Evolutionary conservation across 805 yeast species (phyloP).

Genomic region (Nakazawaea wickerhamii): DNA sequence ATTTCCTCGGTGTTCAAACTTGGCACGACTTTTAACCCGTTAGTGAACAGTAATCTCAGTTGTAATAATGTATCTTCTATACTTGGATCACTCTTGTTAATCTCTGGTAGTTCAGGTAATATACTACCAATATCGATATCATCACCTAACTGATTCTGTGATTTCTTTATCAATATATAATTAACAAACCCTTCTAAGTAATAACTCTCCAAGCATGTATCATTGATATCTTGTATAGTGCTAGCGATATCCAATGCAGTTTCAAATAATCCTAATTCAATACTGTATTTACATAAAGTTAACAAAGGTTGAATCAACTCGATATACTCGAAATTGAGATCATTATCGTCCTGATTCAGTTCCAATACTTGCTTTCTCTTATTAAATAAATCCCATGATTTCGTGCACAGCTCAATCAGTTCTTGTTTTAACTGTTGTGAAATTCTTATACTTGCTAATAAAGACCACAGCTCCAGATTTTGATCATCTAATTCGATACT

Average conservation of each 20-base stretch:
- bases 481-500: slow-evolving; percentile 53
- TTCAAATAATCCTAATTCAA: slow-evolving; percentile 73
- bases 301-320: slow-evolving; percentile 71
- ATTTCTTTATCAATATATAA: slow-evolving; percentile 38
- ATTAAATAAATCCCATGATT: slow-evolving; percentile 70
- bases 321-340: slow-evolving; percentile 46
- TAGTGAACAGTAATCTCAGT: slow-evolving; percentile 22
- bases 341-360: slow-evolving; percentile 24
- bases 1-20: slow-evolving; percentile 31
- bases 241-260: slow-evolving; percentile 59
- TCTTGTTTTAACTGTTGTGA: slow-evolving; percentile 76
- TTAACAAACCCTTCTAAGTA: slow-evolving; percentile 81
- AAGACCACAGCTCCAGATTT: slow-evolving; percentile 78
- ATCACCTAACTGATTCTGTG: slow-evolving; percentile 29
- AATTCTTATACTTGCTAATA: slow-evolving; percentile 80
- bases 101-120: slow-evolving; percentile 34
- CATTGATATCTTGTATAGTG: slow-evolving; percentile 72
- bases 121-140: slow-evolving; percentile 5
- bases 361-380: slow-evolving; percentile 45
- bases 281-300: slow-evolving; percentile 65
- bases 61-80: not conserved
- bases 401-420: slow-evolving; percentile 60
- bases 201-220: slow-evolving; percentile 72
- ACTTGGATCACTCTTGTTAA: no score
- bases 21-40: slow-evolving; percentile 29